phyloP scores from a whole-genome alignment of 805 yeast genomes.

The Metschnikowia cerradonensis region DNA sequence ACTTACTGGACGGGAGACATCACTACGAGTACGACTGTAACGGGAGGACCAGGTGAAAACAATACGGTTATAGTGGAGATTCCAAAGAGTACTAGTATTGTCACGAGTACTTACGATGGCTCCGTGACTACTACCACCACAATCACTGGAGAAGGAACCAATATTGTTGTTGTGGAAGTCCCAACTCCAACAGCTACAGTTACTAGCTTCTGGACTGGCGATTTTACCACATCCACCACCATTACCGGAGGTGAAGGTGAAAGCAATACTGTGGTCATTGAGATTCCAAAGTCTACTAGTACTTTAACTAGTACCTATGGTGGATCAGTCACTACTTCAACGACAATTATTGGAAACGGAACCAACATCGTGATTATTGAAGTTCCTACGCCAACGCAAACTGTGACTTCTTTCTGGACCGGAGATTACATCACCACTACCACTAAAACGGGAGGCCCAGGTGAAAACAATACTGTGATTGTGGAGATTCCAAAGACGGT shows the following conservation, averaged over 20 bases:
- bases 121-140: conserved; percentile 1
- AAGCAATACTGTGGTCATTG: conserved; percentile 14
- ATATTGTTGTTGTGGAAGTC: conserved; percentile 1
- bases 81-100: too few relatives aligned
- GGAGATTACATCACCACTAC: too few relatives aligned
- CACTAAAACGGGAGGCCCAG: too few relatives aligned
- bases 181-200: conserved; percentile 5
- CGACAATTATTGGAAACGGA: not conserved
- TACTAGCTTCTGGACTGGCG: conserved; percentile 4
- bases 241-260: conserved; percentile 6
- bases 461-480: not conserved
- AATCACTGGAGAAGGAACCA: conserved; percentile 9
- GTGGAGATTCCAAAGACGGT: too few relatives aligned
- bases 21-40: conserved; percentile 6
- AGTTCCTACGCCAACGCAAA: conserved; percentile 11
- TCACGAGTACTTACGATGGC: too few relatives aligned
- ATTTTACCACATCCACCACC: conserved; percentile 6
- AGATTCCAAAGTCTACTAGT: not conserved
- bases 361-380: conserved; percentile 10
- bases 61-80: too few relatives aligned
- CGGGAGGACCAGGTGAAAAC: not conserved
- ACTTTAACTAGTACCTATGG: conserved; percentile 11
- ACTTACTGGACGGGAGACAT: conserved; percentile 7
- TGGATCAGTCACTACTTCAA: conserved; percentile 6
- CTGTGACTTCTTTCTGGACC: too few relatives aligned